Evolutionary conservation across 805 yeast species (phyloP).

Genomic region (Pichia cephalocereana): DNA sequence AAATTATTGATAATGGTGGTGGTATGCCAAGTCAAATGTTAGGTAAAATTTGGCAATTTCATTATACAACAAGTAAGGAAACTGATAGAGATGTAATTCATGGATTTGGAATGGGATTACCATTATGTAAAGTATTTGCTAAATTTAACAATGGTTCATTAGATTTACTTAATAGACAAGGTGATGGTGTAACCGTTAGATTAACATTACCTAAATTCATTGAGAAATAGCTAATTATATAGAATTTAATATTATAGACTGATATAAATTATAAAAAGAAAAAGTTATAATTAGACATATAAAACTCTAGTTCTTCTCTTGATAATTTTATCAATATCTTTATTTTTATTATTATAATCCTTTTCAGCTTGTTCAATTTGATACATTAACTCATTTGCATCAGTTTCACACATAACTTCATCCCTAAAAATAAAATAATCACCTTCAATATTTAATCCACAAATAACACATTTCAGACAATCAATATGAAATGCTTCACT

Average conservation of each 20-base stretch:
- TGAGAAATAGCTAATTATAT: neutral
- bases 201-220: constrained; percentile 16
- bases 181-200: constrained; percentile 18
- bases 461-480: constrained; percentile 63
- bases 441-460: constrained; percentile 38
- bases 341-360: neutral
- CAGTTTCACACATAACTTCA: constrained; percentile 42
- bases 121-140: constrained; percentile 22
- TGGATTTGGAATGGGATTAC: constrained; percentile 28
- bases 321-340: constrained; percentile 14
- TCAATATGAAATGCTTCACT: constrained; percentile 63
- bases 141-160: constrained; percentile 20
- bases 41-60: constrained; percentile 24
- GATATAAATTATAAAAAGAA: neutral
- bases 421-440: constrained; percentile 50
- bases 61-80: constrained; percentile 20
- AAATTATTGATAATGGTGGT: constrained; percentile 24
- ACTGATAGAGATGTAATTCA: constrained; percentile 20
- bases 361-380: constrained; percentile 9
- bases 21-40: constrained; percentile 17
- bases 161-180: constrained; percentile 14
- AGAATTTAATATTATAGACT: neutral
- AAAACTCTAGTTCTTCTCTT: constrained; percentile 27
- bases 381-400: constrained; percentile 19
- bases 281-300: constrained; percentile 2